These are phyloP conservation scores for Secale cereale DNA, from an alignment of 176 grass and related monocot species.

Conservation along the genomic window DNA sequence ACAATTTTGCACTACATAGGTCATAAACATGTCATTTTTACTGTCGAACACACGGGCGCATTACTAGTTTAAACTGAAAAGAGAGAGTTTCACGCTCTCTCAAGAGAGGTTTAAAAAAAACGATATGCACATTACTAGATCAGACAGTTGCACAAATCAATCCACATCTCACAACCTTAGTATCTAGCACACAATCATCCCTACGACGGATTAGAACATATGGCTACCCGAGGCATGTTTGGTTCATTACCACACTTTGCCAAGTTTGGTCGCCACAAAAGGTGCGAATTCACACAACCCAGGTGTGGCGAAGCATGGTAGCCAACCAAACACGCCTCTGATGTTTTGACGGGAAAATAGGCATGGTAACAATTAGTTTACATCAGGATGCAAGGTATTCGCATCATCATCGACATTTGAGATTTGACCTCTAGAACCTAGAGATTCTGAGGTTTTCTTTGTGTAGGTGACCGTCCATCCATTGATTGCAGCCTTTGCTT, in stretches of 20 bases:
- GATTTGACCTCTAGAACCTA: conserved; percentile 3
- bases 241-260: background rate
- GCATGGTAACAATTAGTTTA: background rate
- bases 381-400: background rate
- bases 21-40: no score
- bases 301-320: background rate
- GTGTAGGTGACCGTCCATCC: conserved; percentile 74
- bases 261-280: background rate
- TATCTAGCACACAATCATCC: background rate
- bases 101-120: background rate
- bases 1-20: no score
- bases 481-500: conserved; percentile 78
- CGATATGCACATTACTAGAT: background rate
- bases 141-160: background rate
- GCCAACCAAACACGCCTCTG: background rate
- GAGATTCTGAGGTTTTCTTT: conserved; percentile 61
- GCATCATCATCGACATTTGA: background rate
- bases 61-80: no score
- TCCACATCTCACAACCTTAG: background rate
- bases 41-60: no score
- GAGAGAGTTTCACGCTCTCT: no score
- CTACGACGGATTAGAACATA: conserved; percentile 4
- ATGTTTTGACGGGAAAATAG: background rate
- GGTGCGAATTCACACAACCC: background rate
- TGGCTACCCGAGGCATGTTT: conserved; percentile 2